A percentile compares a stretch with the other conserved stretches of the same genome.
Evolutionary conservation across 2,329 filamentous ascomycete species (phyloP).

Genomic region (Fusarium sp.): DNA sequence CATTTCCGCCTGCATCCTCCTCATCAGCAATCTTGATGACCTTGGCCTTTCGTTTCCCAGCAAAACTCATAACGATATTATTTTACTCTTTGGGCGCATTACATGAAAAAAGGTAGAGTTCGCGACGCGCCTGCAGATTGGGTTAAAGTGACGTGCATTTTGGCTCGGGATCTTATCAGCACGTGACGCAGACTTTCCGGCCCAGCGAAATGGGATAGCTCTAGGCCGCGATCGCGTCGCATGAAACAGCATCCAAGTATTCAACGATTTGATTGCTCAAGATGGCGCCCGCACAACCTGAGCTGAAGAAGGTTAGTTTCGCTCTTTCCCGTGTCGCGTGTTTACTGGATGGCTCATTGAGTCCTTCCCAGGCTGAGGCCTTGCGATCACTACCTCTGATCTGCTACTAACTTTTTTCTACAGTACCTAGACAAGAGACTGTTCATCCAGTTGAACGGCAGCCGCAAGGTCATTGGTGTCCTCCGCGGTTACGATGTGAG

Average conservation of each 20-base stretch:
- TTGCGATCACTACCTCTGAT: slow-evolving; percentile 6
- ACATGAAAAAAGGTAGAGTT: slow-evolving; percentile 13
- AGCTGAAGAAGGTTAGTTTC: slow-evolving; percentile 89
- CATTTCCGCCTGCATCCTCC: slow-evolving; percentile 61
- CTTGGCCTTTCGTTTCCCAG: slow-evolving; percentile 76
- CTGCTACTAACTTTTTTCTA: slow-evolving; percentile 45
- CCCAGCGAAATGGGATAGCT: slow-evolving; percentile 43
- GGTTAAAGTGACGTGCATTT: slow-evolving; percentile 43
- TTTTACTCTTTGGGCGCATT: slow-evolving; percentile 27
- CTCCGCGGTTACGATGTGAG: slow-evolving; percentile 96
- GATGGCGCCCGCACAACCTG: slow-evolving; percentile 99
- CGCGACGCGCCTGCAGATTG: slow-evolving; percentile 25
- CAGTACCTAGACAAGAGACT: slow-evolving; percentile 99
- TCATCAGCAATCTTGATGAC: slow-evolving; percentile 80
- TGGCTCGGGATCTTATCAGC: slow-evolving; percentile 60
- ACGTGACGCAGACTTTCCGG: slow-evolving; percentile 58
- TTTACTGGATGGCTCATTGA: no score
- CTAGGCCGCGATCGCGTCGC: slow-evolving; percentile 49
- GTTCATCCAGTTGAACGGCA: slow-evolving; percentile 97
- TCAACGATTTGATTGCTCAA: slow-evolving; percentile 58
- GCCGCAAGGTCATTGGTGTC: slow-evolving; percentile 94
- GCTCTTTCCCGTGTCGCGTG: not conserved
- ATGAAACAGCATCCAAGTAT: slow-evolving; percentile 46
- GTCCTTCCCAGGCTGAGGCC: not conserved
- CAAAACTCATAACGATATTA: slow-evolving; percentile 65